phyloP scores from a whole-genome alignment of 2,329 filamentous ascomycete species.

The Tolypocladium sp. region DNA sequence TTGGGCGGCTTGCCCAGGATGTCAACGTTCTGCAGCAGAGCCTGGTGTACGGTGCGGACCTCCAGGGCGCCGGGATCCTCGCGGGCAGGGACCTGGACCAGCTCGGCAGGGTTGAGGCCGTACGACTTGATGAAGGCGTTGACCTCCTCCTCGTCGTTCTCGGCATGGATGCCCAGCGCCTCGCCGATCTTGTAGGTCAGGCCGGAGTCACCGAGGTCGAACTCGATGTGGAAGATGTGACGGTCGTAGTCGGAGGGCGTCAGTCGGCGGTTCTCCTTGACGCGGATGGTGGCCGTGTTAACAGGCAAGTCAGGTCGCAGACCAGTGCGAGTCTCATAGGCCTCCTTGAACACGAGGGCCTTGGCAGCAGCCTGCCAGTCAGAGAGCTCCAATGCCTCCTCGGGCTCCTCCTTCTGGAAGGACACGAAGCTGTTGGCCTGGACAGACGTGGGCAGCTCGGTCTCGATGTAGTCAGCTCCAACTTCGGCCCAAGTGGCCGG shows the following conservation, averaged over 20 bases:
- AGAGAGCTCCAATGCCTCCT: conserved; percentile 55
- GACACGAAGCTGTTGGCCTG: conserved; percentile 73
- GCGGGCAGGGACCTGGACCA: conserved; percentile 86
- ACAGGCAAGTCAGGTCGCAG: conserved; percentile 80
- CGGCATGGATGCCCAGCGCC: conserved; percentile 89
- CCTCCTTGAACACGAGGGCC: conserved; percentile 88
- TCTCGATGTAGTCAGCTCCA: conserved; percentile 40
- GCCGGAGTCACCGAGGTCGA: conserved; percentile 84
- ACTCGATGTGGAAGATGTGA: conserved; percentile 99
- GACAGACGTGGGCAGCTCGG: conserved; percentile 52
- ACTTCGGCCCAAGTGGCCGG: conserved; percentile 72
- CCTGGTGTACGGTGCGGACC: conserved; percentile 87
- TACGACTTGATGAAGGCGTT: conserved; percentile 84
- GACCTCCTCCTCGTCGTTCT: conserved; percentile 77
- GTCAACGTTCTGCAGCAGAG: conserved; percentile 84
- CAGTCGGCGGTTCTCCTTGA: conserved; percentile 91
- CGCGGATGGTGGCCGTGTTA: conserved; percentile 79
- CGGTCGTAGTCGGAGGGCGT: conserved; percentile 86
- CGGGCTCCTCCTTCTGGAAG: conserved; percentile 67
- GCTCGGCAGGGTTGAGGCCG: conserved; percentile 68
- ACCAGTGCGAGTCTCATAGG: conserved; percentile 62
- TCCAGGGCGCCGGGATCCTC: conserved; percentile 68
- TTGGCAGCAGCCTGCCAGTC: conserved; percentile 82
- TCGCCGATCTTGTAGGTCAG: conserved; percentile 96
- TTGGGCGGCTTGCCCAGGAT: conserved; percentile 96